A percentile compares a stretch with the other conserved stretches of the same genome.
Evolutionary conservation across 345 rosid genomes (phyloP).

Genomic region (Brassica incana): DNA sequence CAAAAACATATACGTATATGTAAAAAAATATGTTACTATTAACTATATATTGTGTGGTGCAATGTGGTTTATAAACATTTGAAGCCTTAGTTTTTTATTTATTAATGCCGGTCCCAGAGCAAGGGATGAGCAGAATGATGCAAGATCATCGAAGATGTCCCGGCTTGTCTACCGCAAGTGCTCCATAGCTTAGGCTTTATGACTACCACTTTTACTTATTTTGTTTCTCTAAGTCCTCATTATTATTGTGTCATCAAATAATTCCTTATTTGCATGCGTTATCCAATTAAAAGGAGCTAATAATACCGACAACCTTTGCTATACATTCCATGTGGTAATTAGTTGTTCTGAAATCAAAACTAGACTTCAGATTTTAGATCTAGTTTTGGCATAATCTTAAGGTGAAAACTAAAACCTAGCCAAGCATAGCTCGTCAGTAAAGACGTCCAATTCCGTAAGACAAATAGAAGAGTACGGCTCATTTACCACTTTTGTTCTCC

Average conservation of each 20-base stretch:
- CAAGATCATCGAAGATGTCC: conserved; percentile 32
- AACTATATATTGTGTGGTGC: too few species aligned
- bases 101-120: conserved; percentile 4
- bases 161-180: conserved; percentile 21
- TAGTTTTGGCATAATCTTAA: background rate
- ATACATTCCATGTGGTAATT: background rate
- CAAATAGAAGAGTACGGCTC: background rate
- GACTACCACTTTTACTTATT: conserved; percentile 13
- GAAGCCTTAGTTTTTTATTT: background rate
- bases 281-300: conserved; percentile 9
- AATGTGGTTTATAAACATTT: too few species aligned
- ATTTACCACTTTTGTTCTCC: background rate
- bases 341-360: conserved; percentile 1
- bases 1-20: too few species aligned
- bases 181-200: conserved; percentile 20
- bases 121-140: conserved; percentile 23
- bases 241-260: conserved; percentile 19
- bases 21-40: too few species aligned
- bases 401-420: background rate
- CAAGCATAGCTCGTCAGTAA: background rate
- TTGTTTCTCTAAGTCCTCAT: background rate
- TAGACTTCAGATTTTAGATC: background rate
- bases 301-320: background rate
- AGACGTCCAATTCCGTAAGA: background rate
- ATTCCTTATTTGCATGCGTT: conserved; percentile 29